Base-by-base conservation (phyloP, 2,329 filamentous ascomycete genomes). In the Thielaviopsis ethacetica region DNA sequence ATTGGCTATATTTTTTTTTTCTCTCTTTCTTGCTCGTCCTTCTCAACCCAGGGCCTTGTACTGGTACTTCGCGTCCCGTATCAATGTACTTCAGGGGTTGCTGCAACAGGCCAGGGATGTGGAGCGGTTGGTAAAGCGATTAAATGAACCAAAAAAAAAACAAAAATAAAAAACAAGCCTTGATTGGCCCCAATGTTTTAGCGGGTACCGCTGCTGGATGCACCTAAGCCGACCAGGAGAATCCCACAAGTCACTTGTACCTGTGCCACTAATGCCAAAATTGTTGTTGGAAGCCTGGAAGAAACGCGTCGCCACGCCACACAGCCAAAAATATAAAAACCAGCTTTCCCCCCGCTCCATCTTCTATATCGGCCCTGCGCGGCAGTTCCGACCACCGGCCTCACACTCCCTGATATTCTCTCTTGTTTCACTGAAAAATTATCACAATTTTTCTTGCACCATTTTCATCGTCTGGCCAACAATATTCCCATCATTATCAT, bases 291-390 rank as follows among this genome's bases (percentile, higher is more conserved):
- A 26, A 56, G 19, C 34, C 27, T 54, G 27, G 59, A 51, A 55
- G 54, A 54, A 56, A 26, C 56, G 52, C 52, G 59, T 58, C 56
- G 52, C 34, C 41, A 47, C 59, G 59, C 59, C 59, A 61, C 59
- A 61, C 22, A 58, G 59, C 51, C 59, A 61, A 61, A 61, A 61
- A 61, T 61, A 61, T 61, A 61, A 58, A 61, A 61, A 56, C 38
- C 47, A 21, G 38, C 55, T 22, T 21, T 61, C 54, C 56, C 59
- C 59, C 59, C 59, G 59, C 59, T 58, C 41, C 55, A 50, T 57
- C 34, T 41, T 27, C 38, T 2, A 34, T 54, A 21, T 38, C 51
- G 50, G 56, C 53, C 21, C 57, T 61, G 59, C 59, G 55, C 56
- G 59, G 55, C 52, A 61, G 59, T 61, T 58, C 59, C 53, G 51